Base-by-base conservation (phyloP, 345 rosid species). In the Theobroma cacao region DNA sequence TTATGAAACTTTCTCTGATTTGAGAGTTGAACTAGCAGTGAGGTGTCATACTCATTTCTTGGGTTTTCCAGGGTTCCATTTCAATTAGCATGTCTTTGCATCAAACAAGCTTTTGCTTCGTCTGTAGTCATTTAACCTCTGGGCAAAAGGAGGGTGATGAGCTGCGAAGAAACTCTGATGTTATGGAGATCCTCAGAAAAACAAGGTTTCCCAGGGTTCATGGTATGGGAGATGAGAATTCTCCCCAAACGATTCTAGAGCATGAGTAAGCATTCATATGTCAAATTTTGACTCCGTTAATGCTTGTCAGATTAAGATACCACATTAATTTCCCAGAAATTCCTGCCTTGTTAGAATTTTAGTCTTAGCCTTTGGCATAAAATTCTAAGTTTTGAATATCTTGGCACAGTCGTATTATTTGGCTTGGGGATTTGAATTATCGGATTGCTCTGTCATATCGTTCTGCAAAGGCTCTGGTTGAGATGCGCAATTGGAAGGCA, bases 61-160 rank as follows among this genome's bases (percentile, higher is more conserved):
- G 48, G 55, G 58, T 65, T 84, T 74, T 87, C 68, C 94, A 96
- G 99, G 99, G 99, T 50, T 96, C 99, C 22, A 96, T 96, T 77
- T 91, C 99, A 18, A 90, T 96, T 80, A 96, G 99, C 89, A 90
- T 96, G 99, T 92, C 90, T 43, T 84, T 96, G 82, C 94, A 96
- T 84, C 94, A 89, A 79, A 94, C 99, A 28, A 96, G 90, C 90
- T 94, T 96, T 84, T 96, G 99, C 91, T 96, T 96, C 87, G 72
- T 96, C 80, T 96, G 99, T 82, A 94, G 93, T 81, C 99, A 96
- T 85, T 87, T 96, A 82, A 94, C 97, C 38, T 94, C 99, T 12
- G 99, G 98, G 60, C 97, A 96, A 88, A 96, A 92, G 91, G 99
- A 92, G 76, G 99, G 99, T 26, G 98, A 94, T 43, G 99, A 94